Evolutionary conservation across 2,329 filamentous ascomycete species (phyloP).

Genomic region (Pseudogymnoascus sp.): DNA sequence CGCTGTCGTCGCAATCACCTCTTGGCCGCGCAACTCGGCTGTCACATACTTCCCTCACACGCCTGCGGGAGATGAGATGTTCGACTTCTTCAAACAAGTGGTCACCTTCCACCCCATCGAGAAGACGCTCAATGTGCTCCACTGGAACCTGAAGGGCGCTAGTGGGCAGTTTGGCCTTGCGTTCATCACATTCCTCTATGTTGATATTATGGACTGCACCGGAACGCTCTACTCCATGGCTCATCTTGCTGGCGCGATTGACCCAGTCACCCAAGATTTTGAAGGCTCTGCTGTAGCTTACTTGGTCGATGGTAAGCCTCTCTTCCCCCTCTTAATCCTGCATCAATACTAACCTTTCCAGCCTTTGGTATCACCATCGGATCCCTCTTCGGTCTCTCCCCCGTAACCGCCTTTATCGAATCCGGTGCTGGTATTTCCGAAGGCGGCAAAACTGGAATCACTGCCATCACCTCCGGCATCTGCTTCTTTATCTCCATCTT

Average conservation of each 20-base stretch:
- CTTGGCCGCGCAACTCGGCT: slow-evolving; percentile 69
- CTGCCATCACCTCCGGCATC: slow-evolving; percentile 67
- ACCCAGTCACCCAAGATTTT: slow-evolving; percentile 78
- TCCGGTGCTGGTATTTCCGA: slow-evolving; percentile 86
- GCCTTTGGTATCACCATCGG: slow-evolving; percentile 63
- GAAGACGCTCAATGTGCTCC: slow-evolving; percentile 59
- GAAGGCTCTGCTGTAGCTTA: slow-evolving; percentile 80
- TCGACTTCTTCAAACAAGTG: slow-evolving; percentile 83
- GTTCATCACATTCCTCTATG: slow-evolving; percentile 82
- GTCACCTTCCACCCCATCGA: slow-evolving; percentile 75
- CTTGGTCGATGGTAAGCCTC: slow-evolving; percentile 57
- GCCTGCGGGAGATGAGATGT: slow-evolving; percentile 57
- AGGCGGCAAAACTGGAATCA: slow-evolving; percentile 78
- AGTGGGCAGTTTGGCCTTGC: slow-evolving; percentile 74
- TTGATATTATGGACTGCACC: slow-evolving; percentile 81
- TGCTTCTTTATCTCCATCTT: slow-evolving; percentile 85
- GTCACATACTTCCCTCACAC: slow-evolving; percentile 79
- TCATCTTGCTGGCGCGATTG: slow-evolving; percentile 70
- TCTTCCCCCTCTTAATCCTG: neutral
- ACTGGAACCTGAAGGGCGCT: slow-evolving; percentile 58
- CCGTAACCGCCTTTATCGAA: slow-evolving; percentile 81
- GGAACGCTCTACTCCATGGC: slow-evolving; percentile 88
- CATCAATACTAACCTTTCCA: neutral
- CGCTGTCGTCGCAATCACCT: slow-evolving; percentile 76
- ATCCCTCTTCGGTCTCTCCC: slow-evolving; percentile 67